Percentiles rank a stretch among this genome's conserved stretches.
phyloP scores from a whole-genome alignment of 257 asterid species.

The Nemophila menziesii region DNA sequence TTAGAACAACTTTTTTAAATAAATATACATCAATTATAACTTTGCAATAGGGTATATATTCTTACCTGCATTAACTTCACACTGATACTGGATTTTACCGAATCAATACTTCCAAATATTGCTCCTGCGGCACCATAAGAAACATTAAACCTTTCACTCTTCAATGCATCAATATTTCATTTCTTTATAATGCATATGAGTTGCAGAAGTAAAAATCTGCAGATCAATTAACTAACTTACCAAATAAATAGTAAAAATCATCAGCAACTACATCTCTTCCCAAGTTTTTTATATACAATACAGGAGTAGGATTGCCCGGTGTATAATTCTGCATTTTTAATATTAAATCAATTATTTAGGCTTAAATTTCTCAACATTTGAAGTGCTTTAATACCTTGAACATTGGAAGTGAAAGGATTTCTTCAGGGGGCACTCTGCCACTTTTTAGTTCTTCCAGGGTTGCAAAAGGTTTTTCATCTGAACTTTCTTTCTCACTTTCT shows the following conservation, averaged over 20 bases:
- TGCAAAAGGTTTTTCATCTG: conserved; percentile 36
- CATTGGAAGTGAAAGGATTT: conserved; percentile 78
- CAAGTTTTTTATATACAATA: conserved; percentile 75
- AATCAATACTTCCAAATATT: conserved; percentile 60
- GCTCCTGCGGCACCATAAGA: conserved; percentile 45
- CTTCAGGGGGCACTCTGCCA: conserved; percentile 89
- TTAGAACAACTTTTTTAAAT: not conserved
- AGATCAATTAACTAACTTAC: conserved; percentile 25
- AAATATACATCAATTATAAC: too few species aligned
- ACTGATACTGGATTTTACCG: conserved; percentile 56
- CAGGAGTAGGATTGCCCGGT: conserved; percentile 74
- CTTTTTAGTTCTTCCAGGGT: conserved; percentile 53
- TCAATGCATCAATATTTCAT: not conserved
- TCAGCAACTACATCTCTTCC: conserved; percentile 78
- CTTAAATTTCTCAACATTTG: not conserved
- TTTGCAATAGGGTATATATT: too few species aligned
- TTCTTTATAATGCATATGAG: not conserved
- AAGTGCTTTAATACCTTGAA: conserved; percentile 48
- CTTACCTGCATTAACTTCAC: conserved; percentile 93
- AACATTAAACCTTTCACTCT: not conserved
- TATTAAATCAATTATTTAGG: not conserved
- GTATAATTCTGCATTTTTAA: conserved; percentile 53
- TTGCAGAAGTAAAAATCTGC: not conserved
- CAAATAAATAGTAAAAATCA: conserved; percentile 73
- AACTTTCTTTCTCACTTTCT: conserved; percentile 25